phyloP scores from a whole-genome alignment of 495 filamentous ascomycete genomes.

The Paragyromitra xinjiangensis region DNA sequence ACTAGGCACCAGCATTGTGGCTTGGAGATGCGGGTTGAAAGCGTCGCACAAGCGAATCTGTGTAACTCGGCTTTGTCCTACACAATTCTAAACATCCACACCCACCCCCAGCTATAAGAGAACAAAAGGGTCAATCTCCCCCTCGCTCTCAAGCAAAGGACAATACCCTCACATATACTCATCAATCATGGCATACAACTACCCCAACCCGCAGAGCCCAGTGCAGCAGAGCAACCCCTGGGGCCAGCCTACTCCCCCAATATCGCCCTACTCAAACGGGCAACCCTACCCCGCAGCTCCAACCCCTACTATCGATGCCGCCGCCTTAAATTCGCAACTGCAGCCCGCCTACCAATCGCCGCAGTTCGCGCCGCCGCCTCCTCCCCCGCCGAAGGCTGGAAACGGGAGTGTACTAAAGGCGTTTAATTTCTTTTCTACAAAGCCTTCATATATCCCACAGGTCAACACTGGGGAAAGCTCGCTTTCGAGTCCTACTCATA shows the following conservation, averaged over 20 bases:
- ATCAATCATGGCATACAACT: slow-evolving; percentile 21
- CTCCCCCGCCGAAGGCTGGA: slow-evolving; percentile 16
- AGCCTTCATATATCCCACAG: slow-evolving; percentile 35
- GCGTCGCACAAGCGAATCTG: not conserved
- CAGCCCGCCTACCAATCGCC: slow-evolving; percentile 44
- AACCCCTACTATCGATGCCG: slow-evolving; percentile 37
- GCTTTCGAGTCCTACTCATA: slow-evolving; percentile 28
- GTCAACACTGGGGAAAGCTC: slow-evolving; percentile 28
- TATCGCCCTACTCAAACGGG: slow-evolving; percentile 23
- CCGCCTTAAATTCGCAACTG: slow-evolving; percentile 12
- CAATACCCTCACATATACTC: not conserved
- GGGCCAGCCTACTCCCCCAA: slow-evolving; percentile 32
- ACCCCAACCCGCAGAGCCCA: slow-evolving; percentile 15
- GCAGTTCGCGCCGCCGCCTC: slow-evolving; percentile 40
- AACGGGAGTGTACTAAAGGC: slow-evolving; percentile 22
- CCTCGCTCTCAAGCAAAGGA: not conserved
- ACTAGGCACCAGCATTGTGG: no score
- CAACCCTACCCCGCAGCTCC: slow-evolving; percentile 16
- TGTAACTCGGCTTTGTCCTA: not conserved
- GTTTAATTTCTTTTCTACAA: slow-evolving; percentile 49
- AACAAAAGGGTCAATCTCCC: not conserved
- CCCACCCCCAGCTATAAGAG: not conserved
- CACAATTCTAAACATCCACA: not conserved
- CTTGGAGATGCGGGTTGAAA: no score
- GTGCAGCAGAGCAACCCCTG: slow-evolving; percentile 7